Evolutionary conservation across 305 asterid species (phyloP).

Genomic region (Rubia peregrina): DNA sequence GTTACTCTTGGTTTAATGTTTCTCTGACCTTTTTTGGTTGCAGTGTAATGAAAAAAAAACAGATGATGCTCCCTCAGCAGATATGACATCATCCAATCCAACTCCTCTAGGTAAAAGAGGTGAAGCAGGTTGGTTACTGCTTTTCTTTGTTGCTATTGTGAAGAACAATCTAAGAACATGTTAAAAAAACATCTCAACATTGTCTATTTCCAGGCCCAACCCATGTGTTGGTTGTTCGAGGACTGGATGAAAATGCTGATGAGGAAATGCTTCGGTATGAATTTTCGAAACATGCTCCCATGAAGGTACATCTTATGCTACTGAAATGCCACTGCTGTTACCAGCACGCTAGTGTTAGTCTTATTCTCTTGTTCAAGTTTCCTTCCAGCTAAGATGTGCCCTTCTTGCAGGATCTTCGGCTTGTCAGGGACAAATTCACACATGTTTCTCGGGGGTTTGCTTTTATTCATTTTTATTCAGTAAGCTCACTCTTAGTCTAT

Average conservation of each 20-base stretch:
- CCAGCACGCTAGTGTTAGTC: not conserved
- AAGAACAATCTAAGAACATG: not conserved
- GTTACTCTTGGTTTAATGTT: constrained; percentile 11
- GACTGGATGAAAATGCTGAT: constrained; percentile 97
- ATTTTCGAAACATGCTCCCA: constrained; percentile 89
- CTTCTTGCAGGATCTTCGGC: constrained; percentile 79
- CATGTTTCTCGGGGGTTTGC: constrained; percentile 99
- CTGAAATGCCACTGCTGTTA: not conserved
- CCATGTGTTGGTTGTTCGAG: constrained; percentile 95
- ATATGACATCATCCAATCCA: constrained; percentile 69
- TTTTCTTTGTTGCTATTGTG: constrained; percentile 1
- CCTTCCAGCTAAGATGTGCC: constrained; percentile 15
- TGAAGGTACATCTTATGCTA: constrained; percentile 46
- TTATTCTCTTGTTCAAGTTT: not conserved
- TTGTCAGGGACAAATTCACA: constrained; percentile 95
- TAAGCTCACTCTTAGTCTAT: constrained; percentile 29
- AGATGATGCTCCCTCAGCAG: constrained; percentile 98
- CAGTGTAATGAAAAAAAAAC: constrained; percentile 94
- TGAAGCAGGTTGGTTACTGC: constrained; percentile 53
- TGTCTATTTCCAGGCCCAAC: constrained; percentile 63
- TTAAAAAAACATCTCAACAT: constrained; percentile 10
- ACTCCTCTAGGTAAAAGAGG: constrained; percentile 68
- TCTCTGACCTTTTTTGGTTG: constrained; percentile 13
- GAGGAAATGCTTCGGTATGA: constrained; percentile 99
- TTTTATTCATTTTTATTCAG: constrained; percentile 82